phyloP scores from a whole-genome alignment of 352 stramenopile genomes.

The Globisporangium paroecandrum region DNA sequence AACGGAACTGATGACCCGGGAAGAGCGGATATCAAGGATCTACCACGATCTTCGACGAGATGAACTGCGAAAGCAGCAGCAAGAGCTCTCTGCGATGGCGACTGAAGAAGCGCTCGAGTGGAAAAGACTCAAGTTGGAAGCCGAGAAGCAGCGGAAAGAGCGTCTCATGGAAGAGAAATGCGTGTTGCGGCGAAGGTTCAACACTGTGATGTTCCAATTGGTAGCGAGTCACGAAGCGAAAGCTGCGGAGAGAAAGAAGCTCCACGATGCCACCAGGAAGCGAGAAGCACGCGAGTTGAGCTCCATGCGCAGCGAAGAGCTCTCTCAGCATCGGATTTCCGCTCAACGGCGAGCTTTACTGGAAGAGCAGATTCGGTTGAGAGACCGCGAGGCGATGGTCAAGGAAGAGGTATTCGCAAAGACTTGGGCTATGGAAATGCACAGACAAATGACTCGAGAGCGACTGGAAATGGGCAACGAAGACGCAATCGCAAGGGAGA shows the following conservation, averaged over 20 bases:
- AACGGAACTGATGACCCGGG: not conserved
- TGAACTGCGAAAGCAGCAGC: not conserved
- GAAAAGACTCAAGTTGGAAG: constrained; percentile 5
- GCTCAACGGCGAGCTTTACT: constrained; percentile 20
- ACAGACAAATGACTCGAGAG: constrained; percentile 13
- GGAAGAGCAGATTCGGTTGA: constrained; percentile 17
- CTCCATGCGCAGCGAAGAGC: constrained; percentile 52
- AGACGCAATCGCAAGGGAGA: not conserved
- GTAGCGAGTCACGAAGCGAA: constrained; percentile 12
- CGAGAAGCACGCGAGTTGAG: constrained; percentile 33
- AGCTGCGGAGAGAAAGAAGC: constrained; percentile 17
- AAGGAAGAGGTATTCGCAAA: constrained; percentile 26
- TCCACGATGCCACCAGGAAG: constrained; percentile 21
- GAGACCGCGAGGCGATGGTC: constrained; percentile 31
- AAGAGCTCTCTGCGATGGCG: constrained; percentile 7
- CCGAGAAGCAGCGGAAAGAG: constrained; percentile 1
- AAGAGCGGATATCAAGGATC: constrained; percentile 5
- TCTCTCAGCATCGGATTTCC: constrained; percentile 23
- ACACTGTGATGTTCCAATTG: constrained; percentile 31
- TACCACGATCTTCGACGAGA: not conserved
- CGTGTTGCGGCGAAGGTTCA: constrained; percentile 17
- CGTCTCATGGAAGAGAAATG: constrained; percentile 24
- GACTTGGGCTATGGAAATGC: not conserved
- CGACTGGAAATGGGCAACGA: constrained; percentile 25
- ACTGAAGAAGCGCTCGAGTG: constrained; percentile 12